Evolutionary conservation across 176 grass and related monocot species (phyloP), one percentile per base, ranked within the genome.

Genomic region (Lolium perenne): DNA sequence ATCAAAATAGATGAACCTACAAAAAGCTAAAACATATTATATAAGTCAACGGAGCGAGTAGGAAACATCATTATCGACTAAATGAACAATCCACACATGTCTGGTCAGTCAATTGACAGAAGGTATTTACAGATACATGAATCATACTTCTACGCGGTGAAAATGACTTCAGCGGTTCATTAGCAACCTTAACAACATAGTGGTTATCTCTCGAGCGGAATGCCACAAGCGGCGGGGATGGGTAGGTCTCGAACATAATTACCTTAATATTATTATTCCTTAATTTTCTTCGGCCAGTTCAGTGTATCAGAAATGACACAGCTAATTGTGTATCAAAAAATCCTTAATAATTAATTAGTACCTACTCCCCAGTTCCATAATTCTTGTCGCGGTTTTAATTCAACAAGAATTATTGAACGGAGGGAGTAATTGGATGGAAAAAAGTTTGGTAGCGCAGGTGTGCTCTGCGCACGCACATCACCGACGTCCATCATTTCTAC

Each of bases 31-130:
- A 35, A 35, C 32, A 35, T 35, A 35, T 3, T 35, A 35, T 35
- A 35, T 35, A 3, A 35, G 32, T 35, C 1, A 35, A 35, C 32
- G 32, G 32, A 35, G 32, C 2, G 32, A 35, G 32, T 43, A 51
- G 54, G 17, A 15, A 88, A 63, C 65, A 84, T 18, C 54, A 49
- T 53, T 12, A 63, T 29, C 26, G 16, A 41, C 43, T 81, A 25
- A 56, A 53, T 4, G 15, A 65, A 55, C 15, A 41, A 35, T 38
- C 66, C 16, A 68, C 16, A 68, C 14, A 38, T 67, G 2, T 67
- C 2, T 2, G 7, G 8, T 3, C 65, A 35, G 7, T 68, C 32
- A 68, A 67, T 38, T 16, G 2, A 68, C 64, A 18, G 14, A 66
- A 13, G 7, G 66, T 20, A 10, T 20, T 69, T 4, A 41, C 2